A percentile compares a stretch with the other conserved stretches of the same genome.
Evolutionary conservation across 192 early-diverging fungal species (phyloP).

Genomic region (Backusella tuberculispora): DNA sequence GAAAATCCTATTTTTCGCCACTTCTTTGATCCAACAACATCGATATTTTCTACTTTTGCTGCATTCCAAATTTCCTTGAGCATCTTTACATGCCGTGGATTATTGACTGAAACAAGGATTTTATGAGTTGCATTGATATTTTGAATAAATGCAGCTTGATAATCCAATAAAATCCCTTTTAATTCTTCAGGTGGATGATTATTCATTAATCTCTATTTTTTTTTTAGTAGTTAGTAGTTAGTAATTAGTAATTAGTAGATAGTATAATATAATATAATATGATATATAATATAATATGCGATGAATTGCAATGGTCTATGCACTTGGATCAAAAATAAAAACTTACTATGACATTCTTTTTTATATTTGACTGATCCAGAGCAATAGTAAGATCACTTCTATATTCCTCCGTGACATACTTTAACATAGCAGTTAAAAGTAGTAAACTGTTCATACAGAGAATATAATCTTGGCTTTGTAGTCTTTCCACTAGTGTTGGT

Average conservation of each 20-base stretch:
- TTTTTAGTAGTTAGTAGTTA: neutral
- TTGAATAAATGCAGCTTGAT: conserved; percentile 62
- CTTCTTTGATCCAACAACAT: conserved; percentile 41
- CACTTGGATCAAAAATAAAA: neutral
- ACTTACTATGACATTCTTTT: conserved; percentile 52
- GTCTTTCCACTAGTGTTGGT: conserved; percentile 59
- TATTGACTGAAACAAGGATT: conserved; percentile 51
- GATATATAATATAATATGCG: neutral
- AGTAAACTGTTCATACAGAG: conserved; percentile 66
- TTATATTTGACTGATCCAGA: conserved; percentile 55
- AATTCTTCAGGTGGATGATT: conserved; percentile 67
- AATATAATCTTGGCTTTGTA: conserved; percentile 62
- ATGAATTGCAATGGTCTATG: too few relatives aligned
- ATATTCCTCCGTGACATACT: conserved; percentile 61
- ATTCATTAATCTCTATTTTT: conserved; percentile 48
- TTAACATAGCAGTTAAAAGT: conserved; percentile 65
- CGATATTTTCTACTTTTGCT: conserved; percentile 47
- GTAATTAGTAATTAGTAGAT: neutral
- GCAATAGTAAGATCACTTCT: conserved; percentile 49
- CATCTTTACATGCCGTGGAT: conserved; percentile 51
- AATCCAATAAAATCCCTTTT: conserved; percentile 61
- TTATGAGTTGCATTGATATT: conserved; percentile 59
- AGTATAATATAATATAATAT: neutral
- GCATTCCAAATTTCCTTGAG: conserved; percentile 61
- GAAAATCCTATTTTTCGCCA: conserved; percentile 72